Base-by-base conservation (phyloP, 2,329 filamentous ascomycete species). In the Talaromyces albobiverticillius region DNA sequence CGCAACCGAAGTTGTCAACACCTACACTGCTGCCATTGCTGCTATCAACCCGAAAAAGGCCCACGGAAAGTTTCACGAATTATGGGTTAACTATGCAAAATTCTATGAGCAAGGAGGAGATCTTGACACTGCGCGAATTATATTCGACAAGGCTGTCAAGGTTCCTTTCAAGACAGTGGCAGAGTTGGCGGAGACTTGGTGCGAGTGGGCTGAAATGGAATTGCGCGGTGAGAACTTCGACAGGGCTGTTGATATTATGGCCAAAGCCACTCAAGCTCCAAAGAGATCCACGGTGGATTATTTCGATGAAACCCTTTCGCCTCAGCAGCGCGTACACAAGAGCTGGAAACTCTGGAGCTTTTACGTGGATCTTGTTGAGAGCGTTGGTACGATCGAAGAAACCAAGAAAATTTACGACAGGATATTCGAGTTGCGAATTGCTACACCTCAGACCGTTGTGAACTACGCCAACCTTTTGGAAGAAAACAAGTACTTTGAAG, bases 281-380 rank as follows among this genome's bases (percentile, higher is more conserved):
- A 97, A 97, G 72, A 81, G 90, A 60, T 96, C 93, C n/a, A 95
- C 86, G 2, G 91, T 99, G n/a, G 94, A 99, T 75, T 99, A 97
- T 69, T 99, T 97, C 66, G 94, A 99, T 69, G 95, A 99, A 69
- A 90, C 84, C 0, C 77, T 99, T 6, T 91, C 90, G 1, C 93
- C 94, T 3, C 94, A 99, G 69, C 94, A 97, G 75, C 84, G 95
- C 59, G 89, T 99, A 3, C 94, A 99, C 76, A 99, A 99, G 79
- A 96, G 90, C 68, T 99, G 94, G 94, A 99, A 97, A 71, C 76
- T 99, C 10, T 99, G 94, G 94, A 96, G 91, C 73, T 99, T 99
- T 77, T 99, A 99, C 64, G 92, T 99, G 38, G 94, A 99, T 69
- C 82, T 99, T 1, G 92, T 99, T 2, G 94, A 99, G 71, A 96